Evolutionary conservation across 495 filamentous ascomycete genomes (phyloP).

Genomic region (Xylaria cubensis): DNA sequence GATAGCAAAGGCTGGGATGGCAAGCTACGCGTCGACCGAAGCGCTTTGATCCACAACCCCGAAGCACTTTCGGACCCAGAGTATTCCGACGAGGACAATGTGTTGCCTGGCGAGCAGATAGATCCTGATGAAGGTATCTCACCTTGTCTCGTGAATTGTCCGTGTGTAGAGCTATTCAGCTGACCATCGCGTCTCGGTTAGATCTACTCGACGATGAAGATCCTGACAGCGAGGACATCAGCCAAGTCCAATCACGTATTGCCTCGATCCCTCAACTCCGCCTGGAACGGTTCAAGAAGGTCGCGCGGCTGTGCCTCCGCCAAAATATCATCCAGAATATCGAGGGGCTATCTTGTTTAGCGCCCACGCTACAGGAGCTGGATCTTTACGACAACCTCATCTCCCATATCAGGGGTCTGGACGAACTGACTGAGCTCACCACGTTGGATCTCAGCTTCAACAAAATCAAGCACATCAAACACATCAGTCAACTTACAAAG

Average conservation of each 20-base stretch:
- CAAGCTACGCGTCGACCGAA: slow-evolving; percentile 78
- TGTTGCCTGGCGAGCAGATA: slow-evolving; percentile 75
- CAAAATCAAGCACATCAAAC: slow-evolving; percentile 98
- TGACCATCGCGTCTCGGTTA: slow-evolving; percentile 29
- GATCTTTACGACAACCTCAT: slow-evolving; percentile 99
- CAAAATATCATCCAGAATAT: slow-evolving; percentile 89
- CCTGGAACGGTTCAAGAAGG: slow-evolving; percentile 80
- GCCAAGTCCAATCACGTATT: slow-evolving; percentile 86
- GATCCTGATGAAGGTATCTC: slow-evolving; percentile 74
- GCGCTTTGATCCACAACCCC: slow-evolving; percentile 69
- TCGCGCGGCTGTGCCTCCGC: slow-evolving; percentile 85
- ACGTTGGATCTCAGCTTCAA: slow-evolving; percentile 95
- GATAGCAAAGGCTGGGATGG: slow-evolving; percentile 92
- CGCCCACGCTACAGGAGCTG: slow-evolving; percentile 74
- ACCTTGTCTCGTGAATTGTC: not conserved
- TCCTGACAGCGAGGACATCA: slow-evolving; percentile 75
- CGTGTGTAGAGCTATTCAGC: not conserved
- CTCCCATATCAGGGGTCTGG: slow-evolving; percentile 82
- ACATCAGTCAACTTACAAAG: slow-evolving; percentile 77
- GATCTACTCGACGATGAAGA: slow-evolving; percentile 64
- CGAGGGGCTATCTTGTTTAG: slow-evolving; percentile 69
- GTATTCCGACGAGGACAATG: slow-evolving; percentile 81
- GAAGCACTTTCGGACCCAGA: slow-evolving; percentile 83
- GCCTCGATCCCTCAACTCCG: slow-evolving; percentile 76
- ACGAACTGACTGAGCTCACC: slow-evolving; percentile 74